These are phyloP conservation scores for Canna indica DNA, from an alignment of 176 grass and related monocot genomes.

Conservation along the genomic window DNA sequence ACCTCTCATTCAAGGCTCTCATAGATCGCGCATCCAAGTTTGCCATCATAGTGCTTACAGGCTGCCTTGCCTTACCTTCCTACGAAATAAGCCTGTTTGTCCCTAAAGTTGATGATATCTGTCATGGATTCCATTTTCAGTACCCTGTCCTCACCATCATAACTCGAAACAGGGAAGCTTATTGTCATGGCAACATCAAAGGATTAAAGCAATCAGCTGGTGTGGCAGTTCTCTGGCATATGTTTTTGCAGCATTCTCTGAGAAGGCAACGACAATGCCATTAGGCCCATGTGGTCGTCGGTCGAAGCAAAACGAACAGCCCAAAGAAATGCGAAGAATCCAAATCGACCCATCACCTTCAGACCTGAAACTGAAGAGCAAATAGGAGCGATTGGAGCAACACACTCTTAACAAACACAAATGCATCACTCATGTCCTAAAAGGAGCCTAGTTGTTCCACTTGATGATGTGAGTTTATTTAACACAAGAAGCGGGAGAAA, in stretches of 20 bases:
- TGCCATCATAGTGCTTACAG: not conserved
- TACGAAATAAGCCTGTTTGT: not conserved
- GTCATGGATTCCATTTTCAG: not conserved
- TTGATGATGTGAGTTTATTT: too few species aligned
- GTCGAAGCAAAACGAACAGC: too few species aligned
- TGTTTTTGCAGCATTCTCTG: not conserved
- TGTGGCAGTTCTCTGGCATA: not conserved
- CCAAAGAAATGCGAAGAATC: not conserved
- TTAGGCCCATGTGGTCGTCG: not conserved
- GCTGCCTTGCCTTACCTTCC: too few species aligned
- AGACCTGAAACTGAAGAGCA: too few species aligned
- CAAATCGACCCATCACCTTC: not conserved
- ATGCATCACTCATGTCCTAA: too few species aligned
- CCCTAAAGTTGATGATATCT: not conserved
- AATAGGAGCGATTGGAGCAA: too few species aligned
- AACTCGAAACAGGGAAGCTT: not conserved
- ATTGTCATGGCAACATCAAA: conserved; percentile 4
- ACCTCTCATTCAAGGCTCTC: too few species aligned
- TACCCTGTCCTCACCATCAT: not conserved
- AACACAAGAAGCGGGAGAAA: too few species aligned
- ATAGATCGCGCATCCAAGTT: not conserved
- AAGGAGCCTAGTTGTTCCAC: too few species aligned
- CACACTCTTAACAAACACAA: too few species aligned
- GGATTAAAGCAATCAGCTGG: not conserved
- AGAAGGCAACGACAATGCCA: not conserved